These are phyloP conservation scores for Sclerotinia glacialis DNA, from an alignment of 2,329 filamentous ascomycete genomes.

Conservation along the genomic window DNA sequence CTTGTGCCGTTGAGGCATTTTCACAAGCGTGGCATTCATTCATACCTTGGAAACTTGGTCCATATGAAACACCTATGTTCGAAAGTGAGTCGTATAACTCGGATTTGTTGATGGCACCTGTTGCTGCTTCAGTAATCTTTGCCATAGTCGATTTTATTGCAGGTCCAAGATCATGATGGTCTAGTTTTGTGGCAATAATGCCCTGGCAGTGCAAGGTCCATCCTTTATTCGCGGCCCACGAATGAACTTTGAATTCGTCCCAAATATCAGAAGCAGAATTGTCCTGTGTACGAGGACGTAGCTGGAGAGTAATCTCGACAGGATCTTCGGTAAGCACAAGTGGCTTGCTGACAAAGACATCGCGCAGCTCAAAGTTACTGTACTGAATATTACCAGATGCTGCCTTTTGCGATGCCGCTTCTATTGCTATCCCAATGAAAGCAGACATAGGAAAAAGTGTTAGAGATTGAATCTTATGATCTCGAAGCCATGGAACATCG, in stretches of 20 bases:
- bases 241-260: conserved; percentile 22
- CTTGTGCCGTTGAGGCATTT: neutral
- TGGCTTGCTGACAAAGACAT: conserved; percentile 16
- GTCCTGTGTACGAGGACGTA: conserved; percentile 46
- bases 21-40: conserved; percentile 20
- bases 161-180: neutral
- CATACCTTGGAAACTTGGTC: conserved; percentile 44
- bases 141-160: neutral
- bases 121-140: conserved; percentile 4
- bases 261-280: conserved; percentile 27
- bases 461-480: conserved; percentile 49
- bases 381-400: conserved; percentile 38
- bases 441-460: conserved; percentile 38
- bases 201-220: conserved; percentile 54
- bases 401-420: conserved; percentile 32
- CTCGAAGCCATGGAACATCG: conserved; percentile 32
- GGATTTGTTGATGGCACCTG: conserved; percentile 14
- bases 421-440: conserved; percentile 38
- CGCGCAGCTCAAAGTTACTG: conserved; percentile 35
- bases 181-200: neutral
- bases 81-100: conserved; percentile 12
- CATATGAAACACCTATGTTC: conserved; percentile 48
- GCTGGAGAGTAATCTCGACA: conserved; percentile 50
- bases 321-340: conserved; percentile 38
- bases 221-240: conserved; percentile 14